Percentiles rank a stretch among this genome's conserved stretches.
These are phyloP conservation scores for Aspergillus latus DNA, from an alignment of 2,329 filamentous ascomycete species.

Conservation along the genomic window DNA sequence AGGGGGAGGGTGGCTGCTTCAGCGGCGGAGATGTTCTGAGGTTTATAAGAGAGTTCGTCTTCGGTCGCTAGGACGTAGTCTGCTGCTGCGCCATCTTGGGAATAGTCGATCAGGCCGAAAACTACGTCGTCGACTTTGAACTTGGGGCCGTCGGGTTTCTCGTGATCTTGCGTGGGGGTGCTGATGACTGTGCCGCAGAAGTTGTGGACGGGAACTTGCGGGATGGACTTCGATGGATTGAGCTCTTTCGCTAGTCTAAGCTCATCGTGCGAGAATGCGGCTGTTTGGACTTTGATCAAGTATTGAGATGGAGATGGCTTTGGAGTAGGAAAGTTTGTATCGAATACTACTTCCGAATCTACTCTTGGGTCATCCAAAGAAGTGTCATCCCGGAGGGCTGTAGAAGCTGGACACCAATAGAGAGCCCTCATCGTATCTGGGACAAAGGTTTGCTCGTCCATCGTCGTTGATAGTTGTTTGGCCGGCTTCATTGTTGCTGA, in stretches of 20 bases:
- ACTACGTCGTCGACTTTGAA: conserved; percentile 45
- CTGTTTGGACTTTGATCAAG: conserved; percentile 41
- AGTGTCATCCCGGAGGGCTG: conserved; percentile 15
- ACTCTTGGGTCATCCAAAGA: conserved; percentile 18
- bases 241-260: conserved; percentile 28
- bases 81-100: conserved; percentile 43
- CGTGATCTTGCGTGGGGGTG: conserved; percentile 34
- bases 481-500: conserved; percentile 1
- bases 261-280: conserved; percentile 42
- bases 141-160: conserved; percentile 32
- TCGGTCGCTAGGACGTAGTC: conserved; percentile 42
- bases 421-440: conserved; percentile 41
- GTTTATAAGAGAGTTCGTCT: conserved; percentile 40
- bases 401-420: conserved; percentile 33
- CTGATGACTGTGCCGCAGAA: conserved; percentile 41
- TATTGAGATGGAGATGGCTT: conserved; percentile 39
- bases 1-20: conserved; percentile 41
- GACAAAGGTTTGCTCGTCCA: conserved; percentile 38
- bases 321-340: conserved; percentile 38
- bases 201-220: conserved; percentile 43
- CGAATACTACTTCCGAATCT: conserved; percentile 34
- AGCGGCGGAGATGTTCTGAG: conserved; percentile 35
- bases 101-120: conserved; percentile 39
- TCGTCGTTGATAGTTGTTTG: conserved; percentile 29
- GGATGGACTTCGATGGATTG: conserved; percentile 30